Base-by-base conservation (phyloP, 768 basidiomycete species). In the Lentinula sp. region DNA sequence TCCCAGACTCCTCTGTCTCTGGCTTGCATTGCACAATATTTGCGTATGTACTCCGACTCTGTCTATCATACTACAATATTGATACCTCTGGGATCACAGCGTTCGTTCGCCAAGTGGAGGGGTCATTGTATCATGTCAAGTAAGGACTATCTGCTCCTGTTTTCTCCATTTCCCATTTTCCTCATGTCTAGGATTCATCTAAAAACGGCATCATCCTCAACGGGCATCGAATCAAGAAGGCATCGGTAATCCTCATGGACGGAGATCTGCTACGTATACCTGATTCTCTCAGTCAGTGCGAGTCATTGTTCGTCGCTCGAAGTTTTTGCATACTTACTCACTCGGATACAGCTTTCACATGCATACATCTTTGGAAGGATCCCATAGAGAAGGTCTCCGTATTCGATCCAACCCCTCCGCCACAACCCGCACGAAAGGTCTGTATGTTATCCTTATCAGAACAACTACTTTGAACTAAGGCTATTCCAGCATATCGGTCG, bases 51-150 rank as follows among this genome's bases (percentile, higher is more conserved):
- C 63, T 51, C 34, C 32, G 0, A 21, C 23, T 23, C 13, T 48
- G 28, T 16, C 18, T 13, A 0, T 1, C 5, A 31, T 28, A 6
- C 28, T 35, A 4, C 11, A 45, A 7, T 7, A 10, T 49, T 64
- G 49, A 9, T 35, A 23, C 32, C 15, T 7, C 37, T 7, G 6
- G 11, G 40, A 5, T 21, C 63, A 46, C 60, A 93, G 89, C 8
- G 84, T 93, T 53, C 80, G 77, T 46, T 87, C 89, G 13, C 84
- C 85, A 28, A 80, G 79, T 4, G 91, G 89, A 40, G 88, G 87
- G 2, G 75, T 89, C 37, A 85, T 91, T 65, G 79, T 93, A 56
- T 91, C 91, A 4, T 92, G 91, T 66, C 86, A 91, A 74, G 90
- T 90, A 68, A 21, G 67, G 43, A 18, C 28, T 40, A 6, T 7